Evolutionary conservation across 495 filamentous ascomycete species (phyloP), one percentile per base, ranked within the genome.

Genomic region (Podospora bellae-mahoneyi): DNA sequence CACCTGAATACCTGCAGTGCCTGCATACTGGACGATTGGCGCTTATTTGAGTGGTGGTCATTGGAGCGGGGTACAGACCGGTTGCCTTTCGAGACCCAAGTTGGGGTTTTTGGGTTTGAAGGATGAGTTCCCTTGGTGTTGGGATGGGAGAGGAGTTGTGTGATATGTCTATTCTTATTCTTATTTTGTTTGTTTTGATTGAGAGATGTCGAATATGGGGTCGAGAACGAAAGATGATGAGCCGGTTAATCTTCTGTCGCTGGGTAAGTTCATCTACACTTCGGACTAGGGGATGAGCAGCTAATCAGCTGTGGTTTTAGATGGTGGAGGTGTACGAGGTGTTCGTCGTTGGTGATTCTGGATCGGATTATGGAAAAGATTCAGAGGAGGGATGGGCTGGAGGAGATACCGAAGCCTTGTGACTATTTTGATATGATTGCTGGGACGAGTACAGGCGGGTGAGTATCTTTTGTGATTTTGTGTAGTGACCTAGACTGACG

Each of bases 361-460:
- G 9, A 78, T 23, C 57, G 68, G 13, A 77, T 81, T 26, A 80
- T 82, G 78, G 30, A 66, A 3, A 60, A 64, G 4, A 66, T 82
- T 10, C 60, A 74, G 55, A 57, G 69, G 10, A 64, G 9, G 3
- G 15, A 67, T 2, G 57, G 67, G 0, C 72, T 77, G 23, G n/a
- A 48, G 0, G 59, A 72, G 0, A 9, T 72, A 1, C 78, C 78
- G 1, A 73, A 71, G 26, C 80, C 80, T 7, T 78, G 77, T 55
- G 77, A 79, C 1, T 75, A 69, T 54, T 82, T 82, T 30, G 68
- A 82, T 55, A 60, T 81, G 13, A 80, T 81, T 30, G 78, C 73
- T 3, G 78, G 78, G 0, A 81, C 78, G 2, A 76, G 75, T 62
- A 79, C 80, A 20, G 80, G 80, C 63, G 80, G 80, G 77, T 79